These are phyloP conservation scores for Lecanicillium sp. DNA, from an alignment of 2,329 filamentous ascomycete genomes.

Conservation along the genomic window DNA sequence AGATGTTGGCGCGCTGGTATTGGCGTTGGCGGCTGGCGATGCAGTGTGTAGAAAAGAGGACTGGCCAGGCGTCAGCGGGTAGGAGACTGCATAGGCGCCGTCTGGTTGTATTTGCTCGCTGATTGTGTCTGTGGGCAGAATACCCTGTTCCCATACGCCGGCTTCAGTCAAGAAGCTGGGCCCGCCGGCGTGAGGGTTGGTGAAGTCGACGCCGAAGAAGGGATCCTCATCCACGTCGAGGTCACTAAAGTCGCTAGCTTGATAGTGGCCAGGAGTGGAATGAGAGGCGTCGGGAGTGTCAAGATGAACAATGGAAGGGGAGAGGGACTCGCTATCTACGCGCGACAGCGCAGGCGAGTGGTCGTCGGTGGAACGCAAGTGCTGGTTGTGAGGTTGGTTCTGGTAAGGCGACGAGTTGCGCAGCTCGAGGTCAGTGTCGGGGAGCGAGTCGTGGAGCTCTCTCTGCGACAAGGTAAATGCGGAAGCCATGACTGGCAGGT, in stretches of 20 bases:
- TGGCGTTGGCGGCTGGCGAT: constrained; percentile 29
- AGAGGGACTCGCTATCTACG: constrained; percentile 25
- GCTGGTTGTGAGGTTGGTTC: constrained; percentile 10
- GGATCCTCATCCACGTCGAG: constrained; percentile 37
- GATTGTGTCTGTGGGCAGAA: constrained; percentile 14
- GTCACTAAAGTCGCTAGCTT: constrained; percentile 44
- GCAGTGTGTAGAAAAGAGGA: constrained; percentile 43
- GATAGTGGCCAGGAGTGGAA: constrained; percentile 42
- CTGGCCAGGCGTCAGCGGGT: constrained; percentile 47
- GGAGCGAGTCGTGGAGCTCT: constrained; percentile 32
- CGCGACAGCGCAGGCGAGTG: constrained; percentile 41
- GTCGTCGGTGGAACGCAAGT: constrained; percentile 26
- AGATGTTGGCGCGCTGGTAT: constrained; percentile 27
- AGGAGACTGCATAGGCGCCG: constrained; percentile 22
- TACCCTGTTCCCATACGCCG: constrained; percentile 19
- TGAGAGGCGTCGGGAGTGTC: constrained; percentile 47
- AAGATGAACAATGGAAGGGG: constrained; percentile 25
- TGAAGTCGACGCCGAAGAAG: constrained; percentile 46
- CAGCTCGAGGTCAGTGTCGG: constrained; percentile 27
- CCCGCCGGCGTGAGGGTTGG: constrained; percentile 32
- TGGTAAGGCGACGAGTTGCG: constrained; percentile 23
- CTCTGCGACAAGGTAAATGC: constrained; percentile 36
- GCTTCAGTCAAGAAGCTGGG: constrained; percentile 39
- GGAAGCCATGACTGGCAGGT: constrained; percentile 36
- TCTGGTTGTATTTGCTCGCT: constrained; percentile 18